phyloP scores from a whole-genome alignment of 345 rosid genomes.

The Melaleuca alternifolia region DNA sequence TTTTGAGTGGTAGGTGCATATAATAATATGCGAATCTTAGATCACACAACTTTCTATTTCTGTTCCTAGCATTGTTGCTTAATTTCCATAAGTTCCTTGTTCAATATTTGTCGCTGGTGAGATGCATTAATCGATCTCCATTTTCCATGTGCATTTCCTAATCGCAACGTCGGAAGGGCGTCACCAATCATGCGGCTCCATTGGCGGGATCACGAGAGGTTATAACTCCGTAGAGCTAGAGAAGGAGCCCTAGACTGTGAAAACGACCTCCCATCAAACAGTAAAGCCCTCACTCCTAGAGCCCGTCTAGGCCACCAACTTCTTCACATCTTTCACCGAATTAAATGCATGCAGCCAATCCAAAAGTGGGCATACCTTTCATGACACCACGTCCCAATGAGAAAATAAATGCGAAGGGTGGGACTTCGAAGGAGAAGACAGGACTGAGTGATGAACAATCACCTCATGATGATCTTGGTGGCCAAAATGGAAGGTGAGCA shows the following conservation, averaged over 20 bases:
- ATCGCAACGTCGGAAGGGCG: not conserved
- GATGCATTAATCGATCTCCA: not conserved
- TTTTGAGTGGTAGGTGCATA: fast-evolving
- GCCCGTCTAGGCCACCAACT: not conserved
- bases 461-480: not conserved
- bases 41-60: not conserved
- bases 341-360: not conserved
- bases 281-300: not conserved
- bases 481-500: not conserved
- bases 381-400: not conserved
- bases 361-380: not conserved
- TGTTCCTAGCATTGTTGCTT: fast-evolving
- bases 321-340: not conserved
- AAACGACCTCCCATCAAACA: not conserved
- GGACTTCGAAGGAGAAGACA: not conserved
- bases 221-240: not conserved
- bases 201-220: not conserved
- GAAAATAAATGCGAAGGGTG: not conserved
- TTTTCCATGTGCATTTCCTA: not conserved
- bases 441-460: not conserved
- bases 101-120: fast-evolving
- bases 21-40: fast-evolving
- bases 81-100: not conserved
- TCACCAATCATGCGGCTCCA: not conserved
- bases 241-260: not conserved